A percentile compares a stretch with the other conserved stretches of the same genome.
Evolutionary conservation across 2,329 filamentous ascomycete species (phyloP).

Genomic region (Anisogramma anomala): DNA sequence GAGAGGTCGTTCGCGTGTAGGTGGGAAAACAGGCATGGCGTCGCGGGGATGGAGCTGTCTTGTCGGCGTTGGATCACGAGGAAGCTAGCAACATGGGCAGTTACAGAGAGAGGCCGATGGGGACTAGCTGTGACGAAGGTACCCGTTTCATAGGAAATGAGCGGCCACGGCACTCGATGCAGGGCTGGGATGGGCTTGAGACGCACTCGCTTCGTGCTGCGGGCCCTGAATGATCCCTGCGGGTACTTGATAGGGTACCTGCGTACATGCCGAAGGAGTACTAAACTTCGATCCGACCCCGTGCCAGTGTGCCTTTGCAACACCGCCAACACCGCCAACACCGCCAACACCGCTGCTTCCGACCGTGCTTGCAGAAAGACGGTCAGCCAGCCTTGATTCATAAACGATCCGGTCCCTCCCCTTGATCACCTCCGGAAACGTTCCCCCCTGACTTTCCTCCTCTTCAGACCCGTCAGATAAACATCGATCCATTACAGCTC

Average conservation of each 20-base stretch:
- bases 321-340: too few relatives aligned
- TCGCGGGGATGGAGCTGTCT: not conserved
- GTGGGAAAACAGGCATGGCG: too few relatives aligned
- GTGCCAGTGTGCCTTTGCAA: constrained; percentile 4
- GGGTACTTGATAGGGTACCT: constrained; percentile 1
- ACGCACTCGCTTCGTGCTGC: constrained; percentile 3
- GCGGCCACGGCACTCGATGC: constrained; percentile 5
- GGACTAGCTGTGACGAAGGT: constrained; percentile 5
- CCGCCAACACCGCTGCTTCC: constrained; percentile 3
- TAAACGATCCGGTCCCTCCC: constrained; percentile 14
- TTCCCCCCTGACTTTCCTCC: not conserved
- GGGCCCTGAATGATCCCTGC: constrained; percentile 7
- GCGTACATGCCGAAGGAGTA: too few relatives aligned
- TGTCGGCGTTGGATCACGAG: constrained; percentile 1
- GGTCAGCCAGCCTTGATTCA: constrained; percentile 8
- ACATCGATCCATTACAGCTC: too few relatives aligned
- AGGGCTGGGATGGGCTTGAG: not conserved
- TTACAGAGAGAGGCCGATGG: not conserved
- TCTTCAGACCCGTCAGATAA: too few relatives aligned
- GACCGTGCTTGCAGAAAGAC: constrained; percentile 8
- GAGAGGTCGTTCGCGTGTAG: too few relatives aligned
- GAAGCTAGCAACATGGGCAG: not conserved
- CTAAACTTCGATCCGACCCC: too few relatives aligned
- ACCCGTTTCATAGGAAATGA: constrained; percentile 1
- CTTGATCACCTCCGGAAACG: not conserved